A percentile compares a stretch with the other conserved stretches of the same genome.
phyloP scores from a whole-genome alignment of 2,329 filamentous ascomycete species.

The Cercospora canescens region DNA sequence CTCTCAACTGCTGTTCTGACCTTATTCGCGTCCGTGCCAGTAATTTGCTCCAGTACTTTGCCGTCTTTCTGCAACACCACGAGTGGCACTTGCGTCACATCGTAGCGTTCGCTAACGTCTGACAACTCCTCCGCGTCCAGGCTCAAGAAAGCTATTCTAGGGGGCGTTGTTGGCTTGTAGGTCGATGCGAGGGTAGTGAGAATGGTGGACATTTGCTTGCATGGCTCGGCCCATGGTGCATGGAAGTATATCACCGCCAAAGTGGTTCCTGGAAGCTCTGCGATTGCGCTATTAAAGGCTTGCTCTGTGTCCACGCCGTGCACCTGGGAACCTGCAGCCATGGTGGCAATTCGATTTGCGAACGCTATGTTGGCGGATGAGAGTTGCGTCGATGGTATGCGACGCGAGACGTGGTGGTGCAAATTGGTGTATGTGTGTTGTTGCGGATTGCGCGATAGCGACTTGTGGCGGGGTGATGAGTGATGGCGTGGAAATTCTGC shows the following conservation, averaged over 20 bases:
- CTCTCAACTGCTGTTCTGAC: constrained; percentile 84
- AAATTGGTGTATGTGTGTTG: neutral
- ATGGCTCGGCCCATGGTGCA: constrained; percentile 94
- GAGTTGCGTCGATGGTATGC: neutral
- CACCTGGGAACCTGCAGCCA: constrained; percentile 52
- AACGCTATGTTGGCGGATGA: neutral
- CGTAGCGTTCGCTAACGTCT: constrained; percentile 87
- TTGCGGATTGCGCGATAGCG: neutral
- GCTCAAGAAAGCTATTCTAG: constrained; percentile 76
- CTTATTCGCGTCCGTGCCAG: constrained; percentile 83
- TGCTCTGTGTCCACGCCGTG: constrained; percentile 72
- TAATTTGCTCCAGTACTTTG: constrained; percentile 78
- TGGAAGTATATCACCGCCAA: constrained; percentile 91
- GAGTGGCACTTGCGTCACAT: constrained; percentile 92
- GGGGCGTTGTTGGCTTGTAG: constrained; percentile 69
- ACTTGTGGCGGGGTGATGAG: neutral
- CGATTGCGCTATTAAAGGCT: constrained; percentile 70
- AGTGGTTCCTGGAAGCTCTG: constrained; percentile 65
- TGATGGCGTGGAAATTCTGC: constrained; percentile 4
- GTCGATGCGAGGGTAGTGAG: constrained; percentile 82
- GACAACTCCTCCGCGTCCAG: constrained; percentile 94
- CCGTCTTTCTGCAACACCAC: constrained; percentile 78
- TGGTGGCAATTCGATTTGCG: constrained; percentile 6
- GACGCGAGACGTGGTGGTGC: neutral
- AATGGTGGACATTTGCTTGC: constrained; percentile 88